Base-by-base conservation (phyloP, 768 basidiomycete genomes). In the Collybia nuda region DNA sequence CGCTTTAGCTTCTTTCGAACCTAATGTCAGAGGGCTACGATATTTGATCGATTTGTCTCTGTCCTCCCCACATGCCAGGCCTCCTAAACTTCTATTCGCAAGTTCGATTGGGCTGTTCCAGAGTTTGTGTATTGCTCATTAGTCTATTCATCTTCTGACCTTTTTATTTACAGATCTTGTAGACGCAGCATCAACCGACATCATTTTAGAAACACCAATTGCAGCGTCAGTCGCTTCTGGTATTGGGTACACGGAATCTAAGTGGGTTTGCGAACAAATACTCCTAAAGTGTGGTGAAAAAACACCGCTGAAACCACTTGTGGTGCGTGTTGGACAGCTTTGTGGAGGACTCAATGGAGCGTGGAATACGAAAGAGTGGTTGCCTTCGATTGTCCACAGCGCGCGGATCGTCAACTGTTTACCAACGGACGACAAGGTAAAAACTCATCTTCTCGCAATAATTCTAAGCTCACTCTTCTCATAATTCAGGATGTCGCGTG, bases 331-430 rank as follows among this genome's bases (percentile, higher is more conserved):
- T 22, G 72, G 72, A 2, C 73, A 75, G 54, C 62, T 75, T 21
- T 58, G 60, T 32, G 73, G 72, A 17, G 67, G 66, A 1, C 32
- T 32, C 32, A 68, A 62, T 22, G 73, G 73, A 2, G 67, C 68
- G 8, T 76, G 74, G 74, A 57, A 67, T 2, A 63, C 62, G 7
- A 67, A 57, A 1, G 72, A 74, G 19, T 75, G 73, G 71, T 52
- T 75, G 9, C 71, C 73, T 1, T 32, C 32, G 32, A 68, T 69
- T 39, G 54, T 73, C 2, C 56, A 71, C n/a, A 72, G 72, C 47
- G 68, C 72, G 6, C 68, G 69, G 48, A 11, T 62, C 2, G 44
- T 55, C 8, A 50, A 69, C 18, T 63, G 64, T n/a, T 59, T 52
- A 3, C 52, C 71, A 14, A 70, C 71, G 3, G 53, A 53, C 2